Percentiles rank a stretch among this genome's conserved stretches.
Conservation (phyloP, 2,329 filamentous ascomycete species). For the Aspergillus piperis region DNA sequence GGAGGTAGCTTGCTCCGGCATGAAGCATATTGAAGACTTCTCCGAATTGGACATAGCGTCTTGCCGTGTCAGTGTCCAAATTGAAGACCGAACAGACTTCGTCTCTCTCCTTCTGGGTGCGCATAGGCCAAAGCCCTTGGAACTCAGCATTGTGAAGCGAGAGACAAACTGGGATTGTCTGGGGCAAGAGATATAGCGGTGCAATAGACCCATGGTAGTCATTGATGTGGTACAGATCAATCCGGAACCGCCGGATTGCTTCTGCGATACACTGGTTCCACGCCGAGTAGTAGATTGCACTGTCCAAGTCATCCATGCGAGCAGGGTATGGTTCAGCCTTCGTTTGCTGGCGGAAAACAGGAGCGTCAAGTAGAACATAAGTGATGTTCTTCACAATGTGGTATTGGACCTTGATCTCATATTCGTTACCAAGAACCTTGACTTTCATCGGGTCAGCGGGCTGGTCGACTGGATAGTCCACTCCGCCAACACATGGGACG, state of each 20-base stretch:
- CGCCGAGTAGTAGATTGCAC: conserved; percentile 68
- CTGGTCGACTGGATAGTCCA: conserved; percentile 64
- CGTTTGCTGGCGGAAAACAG: conserved; percentile 66
- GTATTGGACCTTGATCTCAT: conserved; percentile 65
- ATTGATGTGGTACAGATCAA: conserved; percentile 68
- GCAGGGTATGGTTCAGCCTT: conserved; percentile 65
- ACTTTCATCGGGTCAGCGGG: conserved; percentile 63
- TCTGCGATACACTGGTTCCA: conserved; percentile 72
- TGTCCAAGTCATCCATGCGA: conserved; percentile 69
- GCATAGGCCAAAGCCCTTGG: conserved; percentile 69
- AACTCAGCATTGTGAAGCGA: conserved; percentile 71
- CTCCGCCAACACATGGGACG: conserved; percentile 63
- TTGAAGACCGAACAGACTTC: conserved; percentile 69
- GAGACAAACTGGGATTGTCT: conserved; percentile 62
- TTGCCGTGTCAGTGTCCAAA: conserved; percentile 57
- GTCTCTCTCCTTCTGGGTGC: conserved; percentile 60
- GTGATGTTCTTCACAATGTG: conserved; percentile 66
- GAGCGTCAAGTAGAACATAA: conserved; percentile 67
- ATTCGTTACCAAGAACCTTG: conserved; percentile 61
- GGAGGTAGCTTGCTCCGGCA: conserved; percentile 65
- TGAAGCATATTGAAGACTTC: conserved; percentile 70
- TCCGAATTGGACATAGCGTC: conserved; percentile 66
- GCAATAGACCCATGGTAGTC: conserved; percentile 66
- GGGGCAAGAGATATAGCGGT: conserved; percentile 64
- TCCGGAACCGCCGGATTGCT: conserved; percentile 61